Evolutionary conservation across 176 grass and related monocot species (phyloP).

Genomic region (Triticum aestivum): IWGSC_CS_RefSeq_v2.1 NC_057804.1:127042147-127042646

Average conservation of each 20-base stretch:
- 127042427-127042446: slow-evolving; percentile 80
- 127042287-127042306: background rate
- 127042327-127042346: background rate
- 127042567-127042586: slow-evolving; percentile 37
- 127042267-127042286: background rate
- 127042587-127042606: slow-evolving; percentile 39
- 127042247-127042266: background rate
- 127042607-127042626: slow-evolving; percentile 34
- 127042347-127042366: slow-evolving; percentile 82
- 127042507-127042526: slow-evolving; percentile 28
- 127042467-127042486: slow-evolving; percentile 61
- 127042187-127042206: background rate
- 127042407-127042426: slow-evolving; percentile 71
- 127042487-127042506: background rate
- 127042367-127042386: slow-evolving; percentile 79
- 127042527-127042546: slow-evolving; percentile 31
- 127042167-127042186: background rate
- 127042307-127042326: background rate
- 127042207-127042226: background rate
- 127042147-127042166: background rate
- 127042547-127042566: slow-evolving; percentile 47
- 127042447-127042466: slow-evolving; percentile 77
- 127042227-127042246: background rate
- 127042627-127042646: slow-evolving; percentile 22
- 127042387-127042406: slow-evolving; percentile 89